Base-by-base conservation (phyloP, 352 stramenopile species). In the Phytophthora palmivora region DNA sequence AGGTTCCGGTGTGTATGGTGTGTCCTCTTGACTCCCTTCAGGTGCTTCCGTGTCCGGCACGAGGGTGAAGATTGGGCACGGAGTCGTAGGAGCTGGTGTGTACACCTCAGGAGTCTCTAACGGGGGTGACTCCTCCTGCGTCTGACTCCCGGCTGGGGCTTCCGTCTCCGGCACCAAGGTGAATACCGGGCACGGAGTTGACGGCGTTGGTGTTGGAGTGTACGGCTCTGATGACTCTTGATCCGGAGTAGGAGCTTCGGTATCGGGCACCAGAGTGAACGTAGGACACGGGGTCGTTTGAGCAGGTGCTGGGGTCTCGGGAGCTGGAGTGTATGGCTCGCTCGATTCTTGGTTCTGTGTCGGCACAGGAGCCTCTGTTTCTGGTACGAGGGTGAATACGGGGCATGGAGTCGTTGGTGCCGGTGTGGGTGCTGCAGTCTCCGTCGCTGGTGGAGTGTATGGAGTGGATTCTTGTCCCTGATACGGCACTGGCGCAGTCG, bases 11-110 rank as follows among this genome's bases (percentile, higher is more conserved):
- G 58, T 52, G 24, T 28, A 46, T 21, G 8, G 33, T 21, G 32
- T 46, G 16, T 2, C 49, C 30, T 68, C 59, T 14, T 58, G 36
- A n/a, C 18, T 9, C 28, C 42, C 18, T 3, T 34, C 26, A 6
- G 58, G 52, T 2, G 49, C 63, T 6, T 46, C n/a, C 6, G 58
- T 73, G 7, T 69, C 64, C 5, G 58, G 58, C 8, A 49, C 58
- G 18, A 72, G 19, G 3, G 50, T 63, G 21, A 68, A 43, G 0
- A 8, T 3, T 4, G 52, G 59, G 14, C 52, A 70, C 8, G 65
- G 65, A 7, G 53, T 65, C 19, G 51, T 61, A 12, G 34, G 58
- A 2, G 51, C 52, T 6, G 24, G 24, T 28, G 24, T 28, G 24
- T 28, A 28, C n/a, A n/a, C n/a, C n/a, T n/a, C n/a, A n/a, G n/a